phyloP scores from a whole-genome alignment of 441 rosid species.

The Breynia disticha region DNA sequence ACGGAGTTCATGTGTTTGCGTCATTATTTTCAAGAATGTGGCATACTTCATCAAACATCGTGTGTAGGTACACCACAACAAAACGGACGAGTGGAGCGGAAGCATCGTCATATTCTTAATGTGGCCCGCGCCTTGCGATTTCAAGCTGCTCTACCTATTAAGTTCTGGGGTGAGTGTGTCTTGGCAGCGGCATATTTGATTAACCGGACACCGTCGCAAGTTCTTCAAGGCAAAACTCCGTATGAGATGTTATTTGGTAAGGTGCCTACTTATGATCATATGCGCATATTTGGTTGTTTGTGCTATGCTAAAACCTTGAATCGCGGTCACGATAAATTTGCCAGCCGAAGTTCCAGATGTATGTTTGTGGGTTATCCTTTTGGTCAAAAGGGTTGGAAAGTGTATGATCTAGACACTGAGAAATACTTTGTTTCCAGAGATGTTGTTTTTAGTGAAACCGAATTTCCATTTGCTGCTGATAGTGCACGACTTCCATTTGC shows the following conservation, averaged over 20 bases:
- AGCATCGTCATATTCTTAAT: slow-evolving; percentile 7
- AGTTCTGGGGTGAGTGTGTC: slow-evolving; percentile 2
- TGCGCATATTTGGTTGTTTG: too few species aligned
- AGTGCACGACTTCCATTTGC: too few species aligned
- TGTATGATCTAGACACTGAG: background rate
- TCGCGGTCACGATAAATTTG: background rate
- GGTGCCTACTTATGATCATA: background rate
- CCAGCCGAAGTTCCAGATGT: background rate
- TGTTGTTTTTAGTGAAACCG: background rate
- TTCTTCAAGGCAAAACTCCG: background rate
- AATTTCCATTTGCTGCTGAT: slow-evolving; percentile 3
- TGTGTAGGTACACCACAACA: slow-evolving; percentile 4
- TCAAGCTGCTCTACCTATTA: slow-evolving; percentile 1
- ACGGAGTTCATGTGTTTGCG: background rate
- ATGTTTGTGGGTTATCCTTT: slow-evolving; percentile 8
- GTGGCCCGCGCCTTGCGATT: slow-evolving; percentile 3
- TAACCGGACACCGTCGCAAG: background rate
- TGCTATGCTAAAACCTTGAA: too few species aligned
- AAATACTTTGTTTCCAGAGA: background rate
- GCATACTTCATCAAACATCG: slow-evolving; percentile 1
- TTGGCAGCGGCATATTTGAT: background rate
- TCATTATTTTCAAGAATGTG: background rate
- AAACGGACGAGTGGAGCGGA: background rate
- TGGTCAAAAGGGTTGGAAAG: slow-evolving; percentile 7
- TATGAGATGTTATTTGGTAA: background rate